A percentile compares a stretch with the other conserved stretches of the same genome.
These are phyloP conservation scores for Wickerhamiella infanticola DNA, from an alignment of 1,139 yeast genomes.

Conservation along the genomic window DNA sequence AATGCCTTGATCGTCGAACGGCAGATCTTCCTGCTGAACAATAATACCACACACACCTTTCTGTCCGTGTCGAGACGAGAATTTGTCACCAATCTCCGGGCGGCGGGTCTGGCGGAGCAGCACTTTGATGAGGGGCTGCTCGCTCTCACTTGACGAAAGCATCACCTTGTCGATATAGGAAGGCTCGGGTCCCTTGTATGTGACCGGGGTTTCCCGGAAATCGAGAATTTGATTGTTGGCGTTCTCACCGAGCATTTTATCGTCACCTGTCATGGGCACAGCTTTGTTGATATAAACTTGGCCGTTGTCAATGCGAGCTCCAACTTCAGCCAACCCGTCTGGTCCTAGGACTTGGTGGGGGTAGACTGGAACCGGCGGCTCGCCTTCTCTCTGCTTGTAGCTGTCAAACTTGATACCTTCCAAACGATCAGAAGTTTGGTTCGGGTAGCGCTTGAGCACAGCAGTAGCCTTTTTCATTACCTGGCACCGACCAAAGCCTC, in stretches of 20 bases:
- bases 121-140: constrained; percentile 86
- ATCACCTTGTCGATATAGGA: constrained; percentile 92
- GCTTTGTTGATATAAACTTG: constrained; percentile 88
- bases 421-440: constrained; percentile 80
- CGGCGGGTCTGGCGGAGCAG: constrained; percentile 88
- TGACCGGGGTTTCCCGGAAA: constrained; percentile 81
- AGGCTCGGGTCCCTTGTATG: constrained; percentile 89
- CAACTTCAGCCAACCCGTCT: constrained; percentile 96
- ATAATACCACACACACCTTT: constrained; percentile 98
- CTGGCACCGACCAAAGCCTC: constrained; percentile 98
- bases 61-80: constrained; percentile 94
- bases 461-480: constrained; percentile 90
- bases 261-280: constrained; percentile 65
- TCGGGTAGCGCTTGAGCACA: constrained; percentile 77
- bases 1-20: constrained; percentile 81
- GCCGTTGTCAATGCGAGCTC: constrained; percentile 77
- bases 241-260: constrained; percentile 5
- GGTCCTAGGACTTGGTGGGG: constrained; percentile 80
- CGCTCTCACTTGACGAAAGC: constrained; percentile 92
- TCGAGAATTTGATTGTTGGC: constrained; percentile 25
- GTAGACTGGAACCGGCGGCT: constrained; percentile 41
- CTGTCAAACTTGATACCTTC: constrained; percentile 76
- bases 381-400: constrained; percentile 8
- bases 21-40: constrained; percentile 92
- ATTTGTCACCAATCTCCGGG: constrained; percentile 96